phyloP scores from a whole-genome alignment of 2,329 filamentous ascomycete species.

The Lachnellula subtilissima region DNA sequence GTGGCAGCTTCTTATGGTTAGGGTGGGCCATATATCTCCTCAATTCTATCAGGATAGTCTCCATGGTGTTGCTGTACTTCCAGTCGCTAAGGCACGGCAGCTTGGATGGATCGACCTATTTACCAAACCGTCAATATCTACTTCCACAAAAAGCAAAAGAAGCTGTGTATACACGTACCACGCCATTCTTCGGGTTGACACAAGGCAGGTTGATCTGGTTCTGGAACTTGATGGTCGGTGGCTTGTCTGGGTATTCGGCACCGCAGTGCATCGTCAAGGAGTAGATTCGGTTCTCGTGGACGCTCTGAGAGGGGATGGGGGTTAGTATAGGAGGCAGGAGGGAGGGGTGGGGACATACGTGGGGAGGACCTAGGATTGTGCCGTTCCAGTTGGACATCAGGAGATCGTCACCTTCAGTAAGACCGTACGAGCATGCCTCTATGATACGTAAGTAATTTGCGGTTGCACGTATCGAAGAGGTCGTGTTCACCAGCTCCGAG shows the following conservation, averaged over 20 bases:
- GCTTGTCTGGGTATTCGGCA: conserved; percentile 78
- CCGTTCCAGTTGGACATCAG: conserved; percentile 99
- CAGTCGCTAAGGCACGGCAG: conserved; percentile 83
- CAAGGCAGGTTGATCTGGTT: conserved; percentile 96
- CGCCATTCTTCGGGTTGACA: conserved; percentile 74
- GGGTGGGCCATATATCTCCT: conserved; percentile 90
- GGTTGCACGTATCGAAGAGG: neutral
- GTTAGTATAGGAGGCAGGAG: neutral
- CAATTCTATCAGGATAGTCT: conserved; percentile 84
- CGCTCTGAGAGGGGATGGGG: conserved; percentile 54
- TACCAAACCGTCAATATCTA: neutral
- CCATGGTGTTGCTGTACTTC: conserved; percentile 93
- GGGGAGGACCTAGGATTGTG: conserved; percentile 92
- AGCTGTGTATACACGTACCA: conserved; percentile 42
- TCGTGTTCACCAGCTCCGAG: conserved; percentile 69
- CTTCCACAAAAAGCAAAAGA: neutral
- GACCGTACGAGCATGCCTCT: conserved; percentile 97
- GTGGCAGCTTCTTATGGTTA: conserved; percentile 89
- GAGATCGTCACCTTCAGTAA: conserved; percentile 89
- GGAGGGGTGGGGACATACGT: conserved; percentile 56
- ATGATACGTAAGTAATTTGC: conserved; percentile 5
- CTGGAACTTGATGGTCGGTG: conserved; percentile 86
- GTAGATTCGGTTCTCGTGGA: conserved; percentile 98
- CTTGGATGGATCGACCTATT: conserved; percentile 73
- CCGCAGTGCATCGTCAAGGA: conserved; percentile 96